Evolutionary conservation across 495 filamentous ascomycete species (phyloP).

Genomic region (Podospora australis): DNA sequence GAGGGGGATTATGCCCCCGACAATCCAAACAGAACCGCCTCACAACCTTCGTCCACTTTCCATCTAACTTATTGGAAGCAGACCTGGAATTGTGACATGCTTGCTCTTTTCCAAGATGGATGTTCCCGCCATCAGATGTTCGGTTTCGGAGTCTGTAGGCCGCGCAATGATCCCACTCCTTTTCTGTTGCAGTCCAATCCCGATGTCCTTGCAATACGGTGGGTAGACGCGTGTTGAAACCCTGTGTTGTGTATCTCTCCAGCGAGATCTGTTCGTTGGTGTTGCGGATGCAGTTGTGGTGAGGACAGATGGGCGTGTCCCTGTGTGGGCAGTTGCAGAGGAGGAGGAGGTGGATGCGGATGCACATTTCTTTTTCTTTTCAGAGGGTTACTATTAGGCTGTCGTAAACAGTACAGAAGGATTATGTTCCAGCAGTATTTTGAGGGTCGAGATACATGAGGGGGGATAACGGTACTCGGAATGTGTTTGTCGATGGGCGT

Average conservation of each 20-base stretch:
- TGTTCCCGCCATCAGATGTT: not conserved
- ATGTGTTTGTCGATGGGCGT: not conserved
- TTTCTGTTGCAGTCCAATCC: not conserved
- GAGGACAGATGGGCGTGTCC: not conserved
- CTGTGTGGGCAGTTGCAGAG: constrained; percentile 1
- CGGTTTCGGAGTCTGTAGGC: not conserved
- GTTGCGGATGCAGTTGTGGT: not conserved
- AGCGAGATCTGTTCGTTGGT: not conserved
- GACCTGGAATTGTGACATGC: not conserved
- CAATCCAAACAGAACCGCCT: not conserved
- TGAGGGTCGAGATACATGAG: not conserved
- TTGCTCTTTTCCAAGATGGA: not conserved
- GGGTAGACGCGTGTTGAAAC: not conserved
- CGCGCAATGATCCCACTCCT: not conserved
- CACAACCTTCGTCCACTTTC: not conserved
- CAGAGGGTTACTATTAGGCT: not conserved
- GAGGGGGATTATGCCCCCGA: no score
- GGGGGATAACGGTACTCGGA: not conserved
- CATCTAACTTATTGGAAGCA: not conserved
- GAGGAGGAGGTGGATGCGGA: not conserved
- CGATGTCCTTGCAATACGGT: not conserved
- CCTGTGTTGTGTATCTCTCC: not conserved
- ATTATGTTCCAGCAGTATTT: not conserved
- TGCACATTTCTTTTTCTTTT: not conserved
- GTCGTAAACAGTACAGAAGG: not conserved